A percentile compares a stretch with the other conserved stretches of the same genome.
phyloP scores from a whole-genome alignment of 2,329 filamentous ascomycete species.

The Dryadomyces sulphureus region DNA sequence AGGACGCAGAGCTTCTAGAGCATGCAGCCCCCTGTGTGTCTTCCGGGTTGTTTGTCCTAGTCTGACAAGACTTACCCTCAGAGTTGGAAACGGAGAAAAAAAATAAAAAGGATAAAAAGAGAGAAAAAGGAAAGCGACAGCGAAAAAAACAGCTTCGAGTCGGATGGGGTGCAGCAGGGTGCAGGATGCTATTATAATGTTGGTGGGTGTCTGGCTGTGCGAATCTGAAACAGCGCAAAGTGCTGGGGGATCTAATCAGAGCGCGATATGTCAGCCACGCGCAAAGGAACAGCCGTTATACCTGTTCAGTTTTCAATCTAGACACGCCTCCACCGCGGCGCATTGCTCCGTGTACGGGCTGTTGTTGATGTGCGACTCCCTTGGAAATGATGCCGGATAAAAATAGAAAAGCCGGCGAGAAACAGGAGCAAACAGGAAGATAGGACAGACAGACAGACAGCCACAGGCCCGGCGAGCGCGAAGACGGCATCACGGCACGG shows the following conservation, averaged over 20 bases:
- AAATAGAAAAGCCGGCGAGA: slow-evolving; percentile 7
- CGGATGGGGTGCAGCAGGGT: slow-evolving; percentile 4
- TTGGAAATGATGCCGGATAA: slow-evolving; percentile 6
- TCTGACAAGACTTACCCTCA: slow-evolving; percentile 2
- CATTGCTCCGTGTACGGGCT: neutral
- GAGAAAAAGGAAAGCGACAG: neutral
- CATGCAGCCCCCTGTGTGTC: neutral
- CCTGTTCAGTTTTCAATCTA: slow-evolving; percentile 3
- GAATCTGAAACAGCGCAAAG: slow-evolving; percentile 11
- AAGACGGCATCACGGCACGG: neutral
- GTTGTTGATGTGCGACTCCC: slow-evolving; percentile 1
- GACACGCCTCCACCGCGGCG: neutral
- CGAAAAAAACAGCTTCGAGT: neutral
- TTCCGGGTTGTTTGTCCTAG: neutral
- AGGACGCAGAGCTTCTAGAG: neutral
- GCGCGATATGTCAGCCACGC: slow-evolving; percentile 7
- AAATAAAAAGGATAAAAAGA: neutral
- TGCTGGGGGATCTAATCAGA: slow-evolving; percentile 7
- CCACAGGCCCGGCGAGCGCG: slow-evolving; percentile 8
- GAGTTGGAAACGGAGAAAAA: neutral
- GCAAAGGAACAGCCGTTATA: slow-evolving; percentile 8
- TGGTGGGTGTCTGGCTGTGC: slow-evolving; percentile 5
- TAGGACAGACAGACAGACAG: neutral
- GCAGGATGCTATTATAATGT: slow-evolving; percentile 6
- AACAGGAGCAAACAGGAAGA: neutral